Base-by-base conservation (phyloP, 2,329 filamentous ascomycete genomes). In the Zymoseptoria crescenta region DNA sequence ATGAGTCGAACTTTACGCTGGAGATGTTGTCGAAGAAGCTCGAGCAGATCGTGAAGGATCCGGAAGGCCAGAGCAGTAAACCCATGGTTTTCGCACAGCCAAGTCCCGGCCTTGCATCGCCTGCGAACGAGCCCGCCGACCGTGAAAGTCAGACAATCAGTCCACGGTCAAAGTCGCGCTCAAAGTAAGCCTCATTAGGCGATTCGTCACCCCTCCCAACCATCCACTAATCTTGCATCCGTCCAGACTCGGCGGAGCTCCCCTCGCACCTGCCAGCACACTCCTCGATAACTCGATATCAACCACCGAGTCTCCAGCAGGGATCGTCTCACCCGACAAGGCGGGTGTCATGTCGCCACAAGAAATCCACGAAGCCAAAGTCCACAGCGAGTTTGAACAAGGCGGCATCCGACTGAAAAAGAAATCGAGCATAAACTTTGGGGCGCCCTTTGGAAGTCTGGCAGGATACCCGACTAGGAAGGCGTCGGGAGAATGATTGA, bases 381-480 rank as follows among this genome's bases (percentile, higher is more conserved):
- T 68, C 4, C 67, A 70, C 10, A 56, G 56, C 16, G 56, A 69
- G 8, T 69, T 72, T 49, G 68, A 70, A 28, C 57, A 69, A 53
- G 70, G 67, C 49, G 72, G 72, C 9, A 73, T 74, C 62, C 69
- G 65, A 56, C 63, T 74, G 50, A 72, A 72, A 61, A 73, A 73
- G 58, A 74, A 72, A 56, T 59, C 67, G 1, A 73, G 71, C 54
- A 65, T 60, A 35, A 74, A 74, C 54, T 74, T 74, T 54, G 72
- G 72, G 24, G 69, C 70, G 8, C 72, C 72, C 0, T 70, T 73
- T 57, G 72, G 72, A 5, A 64, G 66, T 49, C 61, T 74, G 27
- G 67, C 69, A n/a, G 68, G 67, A 5, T 70, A 69, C 56, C 56
- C 61, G 24, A 56, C 60, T 54, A 64, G 66, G 52, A 64, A 62